Evolutionary conservation across 2,329 filamentous ascomycete genomes (phyloP), one percentile per base, ranked within the genome.

Genomic region (Emmonsiellopsis sp.): DNA sequence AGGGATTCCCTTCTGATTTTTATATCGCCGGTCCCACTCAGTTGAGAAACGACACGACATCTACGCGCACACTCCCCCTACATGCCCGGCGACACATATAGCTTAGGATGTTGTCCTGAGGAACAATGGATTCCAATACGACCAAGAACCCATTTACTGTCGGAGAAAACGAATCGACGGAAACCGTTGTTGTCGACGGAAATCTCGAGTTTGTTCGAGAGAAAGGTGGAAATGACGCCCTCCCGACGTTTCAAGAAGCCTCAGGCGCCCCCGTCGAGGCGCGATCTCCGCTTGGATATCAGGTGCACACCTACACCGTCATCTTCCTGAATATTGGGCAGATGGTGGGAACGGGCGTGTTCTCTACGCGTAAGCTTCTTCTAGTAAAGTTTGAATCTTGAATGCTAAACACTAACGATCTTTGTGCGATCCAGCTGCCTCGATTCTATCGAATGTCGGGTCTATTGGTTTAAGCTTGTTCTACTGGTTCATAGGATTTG

Each of bases 281-380:
- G 1, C 60, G 73, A 2, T 84, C 80, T 0, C 81, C 83, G 0
- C 66, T 85, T 2, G 83, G 81, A 0, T 83, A 83, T 56, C 68
- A 77, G 9, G 81, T 84, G 13, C 75, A 76, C 7, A 76, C 73
- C 53, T 56, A 78, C 4, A 80, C 81, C 0, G 77, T 82, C 27
- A 69, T 84, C 34, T 82, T 82, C 40, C 63, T 85, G 51, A 85
- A 84, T 55, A 64, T 85, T 42, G 80, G 78, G 54, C 76, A 78
- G 65, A 84, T 85, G 80, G 71, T 85, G 45, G 82, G 82, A 1
- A 84, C 80, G 0, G 81, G 81, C 46, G 76, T 83, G n/a, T 83
- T 81, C 54, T 84, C 81, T 0, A 85, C 82, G 0, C 82, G 81
- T 83, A 61, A 60, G 80, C 71, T 2, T 21, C 17, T 27, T 27